Conservation (phyloP, 176 grass and related monocot genomes). For the Poa annua region DNA sequence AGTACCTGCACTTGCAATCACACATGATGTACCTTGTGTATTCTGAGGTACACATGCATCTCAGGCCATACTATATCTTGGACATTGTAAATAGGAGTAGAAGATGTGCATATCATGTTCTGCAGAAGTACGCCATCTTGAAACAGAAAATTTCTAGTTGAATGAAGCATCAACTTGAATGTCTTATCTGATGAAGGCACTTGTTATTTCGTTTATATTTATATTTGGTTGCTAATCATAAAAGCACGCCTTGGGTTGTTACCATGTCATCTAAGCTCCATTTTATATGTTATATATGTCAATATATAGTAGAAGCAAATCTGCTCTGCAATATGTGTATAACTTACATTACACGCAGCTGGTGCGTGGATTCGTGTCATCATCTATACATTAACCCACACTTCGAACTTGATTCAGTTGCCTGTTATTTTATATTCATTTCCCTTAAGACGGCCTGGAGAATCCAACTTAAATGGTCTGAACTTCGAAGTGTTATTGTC, state of each 20-base stretch:
- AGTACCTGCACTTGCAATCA: slow-evolving; percentile 17
- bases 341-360: background rate
- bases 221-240: slow-evolving; percentile 11
- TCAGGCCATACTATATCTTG: slow-evolving; percentile 20
- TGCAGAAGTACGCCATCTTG: slow-evolving; percentile 4
- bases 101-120: slow-evolving; percentile 7
- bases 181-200: slow-evolving; percentile 15
- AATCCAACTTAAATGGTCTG: background rate
- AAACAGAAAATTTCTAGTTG: slow-evolving; percentile 26
- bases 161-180: background rate
- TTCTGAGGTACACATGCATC: background rate
- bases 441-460: background rate
- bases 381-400: background rate
- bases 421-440: slow-evolving; percentile 11
- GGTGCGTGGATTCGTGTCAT: background rate
- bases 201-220: slow-evolving; percentile 18
- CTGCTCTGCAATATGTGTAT: background rate
- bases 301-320: background rate
- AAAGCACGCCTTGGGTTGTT: background rate
- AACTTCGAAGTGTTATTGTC: background rate
- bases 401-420: background rate
- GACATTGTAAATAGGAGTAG: slow-evolving; percentile 21
- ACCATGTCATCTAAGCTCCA: slow-evolving; percentile 6
- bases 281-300: background rate
- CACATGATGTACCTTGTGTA: background rate